Evolutionary conservation across 306 rosid species (phyloP).

Genomic region (Biancaea sappan): DNA sequence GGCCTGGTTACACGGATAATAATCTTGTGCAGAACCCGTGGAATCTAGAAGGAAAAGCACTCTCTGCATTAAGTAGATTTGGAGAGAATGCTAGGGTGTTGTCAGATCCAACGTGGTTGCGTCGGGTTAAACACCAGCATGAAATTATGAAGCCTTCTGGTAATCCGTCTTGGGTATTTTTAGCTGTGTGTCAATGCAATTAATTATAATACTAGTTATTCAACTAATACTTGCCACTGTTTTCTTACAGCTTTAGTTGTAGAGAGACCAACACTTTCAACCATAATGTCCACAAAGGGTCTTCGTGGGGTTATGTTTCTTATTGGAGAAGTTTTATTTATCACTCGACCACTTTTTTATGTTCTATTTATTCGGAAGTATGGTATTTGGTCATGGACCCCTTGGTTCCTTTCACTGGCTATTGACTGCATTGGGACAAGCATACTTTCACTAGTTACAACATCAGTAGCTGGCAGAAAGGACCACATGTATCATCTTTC

Average conservation of each 20-base stretch:
- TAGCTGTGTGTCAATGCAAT: conserved; percentile 1
- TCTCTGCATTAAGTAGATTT: conserved; percentile 77
- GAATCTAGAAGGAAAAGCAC: conserved; percentile 86
- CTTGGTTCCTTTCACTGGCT: conserved; percentile 85
- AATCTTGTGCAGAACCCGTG: conserved; percentile 48
- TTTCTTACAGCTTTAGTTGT: conserved; percentile 53
- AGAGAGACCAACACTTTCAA: conserved; percentile 60
- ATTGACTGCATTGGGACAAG: conserved; percentile 64
- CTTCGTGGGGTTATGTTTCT: conserved; percentile 66
- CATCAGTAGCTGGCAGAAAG: conserved; percentile 42
- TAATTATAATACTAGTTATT: conserved; percentile 14
- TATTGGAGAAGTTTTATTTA: conserved; percentile 73
- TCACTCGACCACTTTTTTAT: conserved; percentile 81
- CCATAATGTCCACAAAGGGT: conserved; percentile 68
- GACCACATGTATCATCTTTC: conserved; percentile 57
- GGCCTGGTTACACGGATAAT: conserved; percentile 46
- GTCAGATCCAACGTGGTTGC: conserved; percentile 63
- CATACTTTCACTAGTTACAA: conserved; percentile 60
- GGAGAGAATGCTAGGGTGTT: conserved; percentile 75
- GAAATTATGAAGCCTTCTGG: conserved; percentile 62
- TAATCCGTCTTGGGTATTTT: conserved; percentile 31
- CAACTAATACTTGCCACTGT: conserved; percentile 40
- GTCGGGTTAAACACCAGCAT: conserved; percentile 63
- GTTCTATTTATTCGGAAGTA: conserved; percentile 75
- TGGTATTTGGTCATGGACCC: conserved; percentile 84